Conservation (phyloP, 768 basidiomycete species). For the Dioszegia aurantiaca region DNA sequence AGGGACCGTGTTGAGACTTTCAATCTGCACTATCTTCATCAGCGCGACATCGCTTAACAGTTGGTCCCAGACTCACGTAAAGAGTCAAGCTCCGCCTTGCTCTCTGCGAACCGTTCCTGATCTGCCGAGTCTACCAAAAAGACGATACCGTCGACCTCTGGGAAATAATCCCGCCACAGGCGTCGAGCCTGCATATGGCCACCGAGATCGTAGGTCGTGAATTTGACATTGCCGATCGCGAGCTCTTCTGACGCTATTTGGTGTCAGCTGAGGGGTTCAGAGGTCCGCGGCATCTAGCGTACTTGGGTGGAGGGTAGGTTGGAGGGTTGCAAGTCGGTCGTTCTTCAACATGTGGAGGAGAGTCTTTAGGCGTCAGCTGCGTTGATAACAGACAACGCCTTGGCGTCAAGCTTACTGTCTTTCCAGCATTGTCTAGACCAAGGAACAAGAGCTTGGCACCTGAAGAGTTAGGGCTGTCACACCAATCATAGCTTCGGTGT, state of each 20-base stretch:
- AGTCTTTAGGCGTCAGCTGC: slow-evolving; percentile 60
- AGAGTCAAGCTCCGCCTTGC: slow-evolving; percentile 94
- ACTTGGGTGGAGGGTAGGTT: slow-evolving; percentile 99
- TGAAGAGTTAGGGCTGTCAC: too few species aligned
- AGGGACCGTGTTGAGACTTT: slow-evolving; percentile 90
- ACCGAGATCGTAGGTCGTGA: slow-evolving; percentile 96
- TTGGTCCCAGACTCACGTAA: slow-evolving; percentile 57
- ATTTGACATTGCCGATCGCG: slow-evolving; percentile 97
- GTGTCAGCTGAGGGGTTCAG: background rate
- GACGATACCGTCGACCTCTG: slow-evolving; percentile 96
- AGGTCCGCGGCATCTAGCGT: slow-evolving; percentile 41
- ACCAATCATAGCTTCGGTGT: too few species aligned
- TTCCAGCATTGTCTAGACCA: slow-evolving; percentile 97
- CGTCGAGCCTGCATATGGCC: slow-evolving; percentile 98
- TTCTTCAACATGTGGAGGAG: slow-evolving; percentile 99
- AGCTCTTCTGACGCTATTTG: slow-evolving; percentile 92
- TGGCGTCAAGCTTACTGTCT: slow-evolving; percentile 67
- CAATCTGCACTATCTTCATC: slow-evolving; percentile 78
- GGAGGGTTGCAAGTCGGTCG: slow-evolving; percentile 91
- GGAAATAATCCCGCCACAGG: slow-evolving; percentile 99
- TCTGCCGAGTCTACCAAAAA: slow-evolving; percentile 98
- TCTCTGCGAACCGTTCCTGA: slow-evolving; percentile 91
- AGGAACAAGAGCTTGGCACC: slow-evolving; percentile 96
- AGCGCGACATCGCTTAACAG: background rate
- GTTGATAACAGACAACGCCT: background rate